These are phyloP conservation scores for Apophysomyces ossiformis DNA, from an alignment of 371 early-diverging fungal species.

Conservation along the genomic window DNA sequence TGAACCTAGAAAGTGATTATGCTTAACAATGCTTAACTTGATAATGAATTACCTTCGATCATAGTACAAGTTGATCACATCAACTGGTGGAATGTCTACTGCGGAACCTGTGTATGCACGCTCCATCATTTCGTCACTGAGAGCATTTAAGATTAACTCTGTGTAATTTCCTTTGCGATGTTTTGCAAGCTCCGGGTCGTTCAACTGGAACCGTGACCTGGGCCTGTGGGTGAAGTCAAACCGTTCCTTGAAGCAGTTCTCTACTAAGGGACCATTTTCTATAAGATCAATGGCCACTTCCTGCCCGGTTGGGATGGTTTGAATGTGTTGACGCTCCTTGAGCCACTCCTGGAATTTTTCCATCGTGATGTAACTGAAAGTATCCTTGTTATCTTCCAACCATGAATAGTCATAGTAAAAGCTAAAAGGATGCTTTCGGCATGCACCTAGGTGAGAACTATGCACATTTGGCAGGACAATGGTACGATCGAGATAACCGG, in stretches of 20 bases:
- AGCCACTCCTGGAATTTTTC: constrained; percentile 30
- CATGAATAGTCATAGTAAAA: constrained; percentile 33
- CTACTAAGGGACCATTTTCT: constrained; percentile 13
- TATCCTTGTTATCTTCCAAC: constrained; percentile 26
- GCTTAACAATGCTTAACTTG: not conserved
- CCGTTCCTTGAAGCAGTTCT: constrained; percentile 29
- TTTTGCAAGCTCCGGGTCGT: constrained; percentile 26
- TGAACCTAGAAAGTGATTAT: constrained; percentile 28
- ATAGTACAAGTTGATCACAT: constrained; percentile 49
- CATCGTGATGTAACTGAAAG: constrained; percentile 34
- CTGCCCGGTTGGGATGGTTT: constrained; percentile 34
- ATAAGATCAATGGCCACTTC: constrained; percentile 40
- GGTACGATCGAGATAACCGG: constrained; percentile 18
- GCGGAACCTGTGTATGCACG: constrained; percentile 23
- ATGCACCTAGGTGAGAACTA: constrained; percentile 30
- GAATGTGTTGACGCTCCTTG: constrained; percentile 20
- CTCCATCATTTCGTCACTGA: constrained; percentile 37
- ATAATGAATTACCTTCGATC: constrained; percentile 31
- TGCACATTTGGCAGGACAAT: constrained; percentile 28
- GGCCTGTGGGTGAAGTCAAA: constrained; percentile 24
- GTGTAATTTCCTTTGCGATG: constrained; percentile 36
- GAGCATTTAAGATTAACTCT: constrained; percentile 26
- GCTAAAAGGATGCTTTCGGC: constrained; percentile 31
- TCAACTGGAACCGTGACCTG: constrained; percentile 15
- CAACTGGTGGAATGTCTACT: constrained; percentile 26